phyloP scores from a whole-genome alignment of 768 basidiomycete species.

The Termitomyces bulborhizus region DNA sequence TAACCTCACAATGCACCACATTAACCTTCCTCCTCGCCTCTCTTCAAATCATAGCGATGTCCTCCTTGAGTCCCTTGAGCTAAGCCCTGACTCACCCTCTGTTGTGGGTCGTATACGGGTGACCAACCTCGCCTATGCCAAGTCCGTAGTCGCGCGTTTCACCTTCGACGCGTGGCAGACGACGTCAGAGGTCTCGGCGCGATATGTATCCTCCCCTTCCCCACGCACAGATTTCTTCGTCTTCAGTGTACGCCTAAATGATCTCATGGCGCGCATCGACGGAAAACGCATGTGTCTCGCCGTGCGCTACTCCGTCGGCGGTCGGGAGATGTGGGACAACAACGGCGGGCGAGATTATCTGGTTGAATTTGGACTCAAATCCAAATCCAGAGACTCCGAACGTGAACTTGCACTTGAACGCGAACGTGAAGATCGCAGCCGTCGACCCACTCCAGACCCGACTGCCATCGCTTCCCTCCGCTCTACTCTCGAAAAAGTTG shows the following conservation, averaged over 20 bases:
- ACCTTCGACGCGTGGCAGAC: slow-evolving; percentile 96
- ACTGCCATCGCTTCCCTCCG: slow-evolving; percentile 3
- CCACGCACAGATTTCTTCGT: slow-evolving; percentile 64
- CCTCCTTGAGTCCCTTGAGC: slow-evolving; percentile 46
- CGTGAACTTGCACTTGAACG: neutral
- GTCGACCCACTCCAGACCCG: slow-evolving; percentile 11
- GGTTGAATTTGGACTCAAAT: slow-evolving; percentile 51
- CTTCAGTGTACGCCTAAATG: slow-evolving; percentile 72
- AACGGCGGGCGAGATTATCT: slow-evolving; percentile 76
- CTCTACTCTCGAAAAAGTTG: slow-evolving; percentile 58
- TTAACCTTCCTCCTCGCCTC: slow-evolving; percentile 55
- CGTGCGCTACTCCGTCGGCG: slow-evolving; percentile 62
- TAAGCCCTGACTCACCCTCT: slow-evolving; percentile 43
- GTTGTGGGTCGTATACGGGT: slow-evolving; percentile 76
- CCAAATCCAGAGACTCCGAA: slow-evolving; percentile 3
- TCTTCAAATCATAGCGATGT: slow-evolving; percentile 34
- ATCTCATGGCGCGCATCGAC: slow-evolving; percentile 70
- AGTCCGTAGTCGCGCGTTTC: slow-evolving; percentile 84
- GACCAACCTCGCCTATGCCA: slow-evolving; percentile 82
- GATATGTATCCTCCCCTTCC: slow-evolving; percentile 47
- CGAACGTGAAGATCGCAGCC: neutral
- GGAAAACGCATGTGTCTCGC: slow-evolving; percentile 81
- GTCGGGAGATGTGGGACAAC: slow-evolving; percentile 90
- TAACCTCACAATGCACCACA: slow-evolving; percentile 52
- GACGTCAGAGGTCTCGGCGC: slow-evolving; percentile 85